phyloP scores from a whole-genome alignment of 768 basidiomycete species.

The Trametes cingulata region DNA sequence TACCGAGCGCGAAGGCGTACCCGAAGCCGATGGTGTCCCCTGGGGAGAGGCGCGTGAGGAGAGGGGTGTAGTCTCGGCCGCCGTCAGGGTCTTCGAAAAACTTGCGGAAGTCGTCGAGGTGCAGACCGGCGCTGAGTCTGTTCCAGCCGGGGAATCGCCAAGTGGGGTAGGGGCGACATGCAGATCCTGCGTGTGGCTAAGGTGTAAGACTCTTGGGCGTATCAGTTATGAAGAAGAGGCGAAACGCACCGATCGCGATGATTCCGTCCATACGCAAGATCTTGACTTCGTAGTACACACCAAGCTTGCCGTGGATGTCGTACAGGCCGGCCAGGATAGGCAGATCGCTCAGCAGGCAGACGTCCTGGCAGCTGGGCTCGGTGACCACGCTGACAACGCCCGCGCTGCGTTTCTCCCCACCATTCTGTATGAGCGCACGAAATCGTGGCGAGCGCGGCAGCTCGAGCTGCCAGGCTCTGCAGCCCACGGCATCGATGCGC shows the following conservation, averaged over 20 bases:
- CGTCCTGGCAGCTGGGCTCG: constrained; percentile 43
- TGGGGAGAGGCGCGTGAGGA: constrained; percentile 34
- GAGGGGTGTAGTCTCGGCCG: constrained; percentile 54
- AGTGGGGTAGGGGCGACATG: constrained; percentile 63
- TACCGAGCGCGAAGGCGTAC: constrained; percentile 53
- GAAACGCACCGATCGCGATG: constrained; percentile 55
- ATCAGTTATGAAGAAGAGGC: too few species aligned
- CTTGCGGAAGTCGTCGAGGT: constrained; percentile 71
- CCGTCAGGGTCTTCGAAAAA: constrained; percentile 71
- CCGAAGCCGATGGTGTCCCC: constrained; percentile 66
- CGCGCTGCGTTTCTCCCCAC: constrained; percentile 31
- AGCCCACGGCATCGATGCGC: constrained; percentile 47
- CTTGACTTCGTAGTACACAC: constrained; percentile 66
- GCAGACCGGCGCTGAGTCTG: constrained; percentile 60
- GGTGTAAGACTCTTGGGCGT: too few species aligned
- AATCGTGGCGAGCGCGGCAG: constrained; percentile 44
- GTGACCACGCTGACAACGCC: constrained; percentile 47
- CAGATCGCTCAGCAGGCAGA: constrained; percentile 58
- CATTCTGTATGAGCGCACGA: constrained; percentile 42
- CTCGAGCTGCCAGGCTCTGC: constrained; percentile 56
- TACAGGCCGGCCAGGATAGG: constrained; percentile 65
- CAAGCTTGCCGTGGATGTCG: constrained; percentile 50
- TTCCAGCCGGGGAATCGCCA: constrained; percentile 77
- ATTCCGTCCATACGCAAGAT: constrained; percentile 59
- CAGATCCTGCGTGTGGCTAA: constrained; percentile 45